Conservation (phyloP, 352 stramenopile genomes). For the Globisporangium emineosum region DNA sequence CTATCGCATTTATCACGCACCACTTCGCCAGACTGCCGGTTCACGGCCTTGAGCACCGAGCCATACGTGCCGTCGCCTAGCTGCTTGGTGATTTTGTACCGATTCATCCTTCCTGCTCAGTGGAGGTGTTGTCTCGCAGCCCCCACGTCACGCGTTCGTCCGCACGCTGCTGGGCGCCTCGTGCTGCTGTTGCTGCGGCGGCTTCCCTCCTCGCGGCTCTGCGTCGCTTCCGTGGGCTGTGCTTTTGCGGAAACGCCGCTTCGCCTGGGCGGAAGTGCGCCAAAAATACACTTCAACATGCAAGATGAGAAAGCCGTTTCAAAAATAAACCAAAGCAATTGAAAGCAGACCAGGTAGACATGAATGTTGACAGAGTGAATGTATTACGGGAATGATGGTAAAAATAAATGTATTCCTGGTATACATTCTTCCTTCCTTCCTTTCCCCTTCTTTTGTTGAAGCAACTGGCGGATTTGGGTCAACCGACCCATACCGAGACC, state of each 20-base stretch:
- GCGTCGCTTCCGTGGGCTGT: background rate
- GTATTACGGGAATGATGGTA: no score
- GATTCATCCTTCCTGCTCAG: constrained; percentile 67
- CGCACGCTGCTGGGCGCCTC: background rate
- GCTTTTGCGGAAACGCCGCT: background rate
- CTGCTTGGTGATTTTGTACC: constrained; percentile 95
- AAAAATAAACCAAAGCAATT: constrained; percentile 1
- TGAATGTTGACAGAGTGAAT: no score
- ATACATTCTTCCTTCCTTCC: no score
- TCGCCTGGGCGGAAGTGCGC: background rate
- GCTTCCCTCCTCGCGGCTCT: background rate
- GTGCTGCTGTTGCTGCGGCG: constrained; percentile 4
- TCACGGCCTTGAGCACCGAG: constrained; percentile 93
- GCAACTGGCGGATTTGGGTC: no score
- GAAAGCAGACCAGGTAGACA: no score
- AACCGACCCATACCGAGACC: no score
- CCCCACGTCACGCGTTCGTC: background rate
- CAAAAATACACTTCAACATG: background rate
- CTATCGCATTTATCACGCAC: constrained; percentile 33
- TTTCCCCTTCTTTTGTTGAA: no score
- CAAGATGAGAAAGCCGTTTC: background rate
- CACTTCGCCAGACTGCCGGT: constrained; percentile 91
- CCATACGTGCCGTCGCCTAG: constrained; percentile 95
- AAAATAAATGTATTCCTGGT: no score
- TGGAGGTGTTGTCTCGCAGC: background rate